Percentiles rank a stretch among this genome's conserved stretches.
These are phyloP conservation scores for Lactifluus subvellereus DNA, from an alignment of 768 basidiomycete species.

Conservation along the genomic window DNA sequence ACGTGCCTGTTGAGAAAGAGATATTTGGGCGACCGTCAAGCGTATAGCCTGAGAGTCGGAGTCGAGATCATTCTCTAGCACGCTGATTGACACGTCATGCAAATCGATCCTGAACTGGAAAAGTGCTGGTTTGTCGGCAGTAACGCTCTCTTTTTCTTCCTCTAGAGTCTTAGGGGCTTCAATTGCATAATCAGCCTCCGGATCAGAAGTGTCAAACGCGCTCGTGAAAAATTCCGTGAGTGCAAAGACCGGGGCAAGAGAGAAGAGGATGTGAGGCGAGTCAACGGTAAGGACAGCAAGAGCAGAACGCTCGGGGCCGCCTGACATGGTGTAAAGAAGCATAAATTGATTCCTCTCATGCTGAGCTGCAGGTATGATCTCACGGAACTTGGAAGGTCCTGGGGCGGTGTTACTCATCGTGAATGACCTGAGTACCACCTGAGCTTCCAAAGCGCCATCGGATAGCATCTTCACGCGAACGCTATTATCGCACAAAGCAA, in stretches of 20 bases:
- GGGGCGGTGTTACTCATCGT: conserved; percentile 86
- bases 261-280: conserved; percentile 87
- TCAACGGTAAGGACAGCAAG: conserved; percentile 86
- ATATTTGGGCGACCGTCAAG: conserved; percentile 73
- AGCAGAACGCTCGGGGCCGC: conserved; percentile 48
- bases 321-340: conserved; percentile 79
- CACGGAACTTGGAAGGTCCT: conserved; percentile 79
- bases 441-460: conserved; percentile 80
- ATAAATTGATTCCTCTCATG: conserved; percentile 91
- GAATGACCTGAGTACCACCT: conserved; percentile 84
- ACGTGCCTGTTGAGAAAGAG: conserved; percentile 85
- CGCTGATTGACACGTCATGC: conserved; percentile 81
- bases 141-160: not conserved
- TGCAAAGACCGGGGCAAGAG: conserved; percentile 85
- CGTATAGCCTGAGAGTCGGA: conserved; percentile 80
- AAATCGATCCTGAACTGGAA: conserved; percentile 79
- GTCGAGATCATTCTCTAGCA: conserved; percentile 81
- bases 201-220: conserved; percentile 36
- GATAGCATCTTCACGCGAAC: conserved; percentile 77
- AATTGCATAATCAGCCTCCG: conserved; percentile 19
- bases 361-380: conserved; percentile 89
- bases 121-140: conserved; percentile 21
- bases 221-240: conserved; percentile 80
- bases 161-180: conserved; percentile 21
- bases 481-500: conserved; percentile 74